phyloP scores from a whole-genome alignment of 2,329 filamentous ascomycete species.

The Diaporthe sp. region DNA sequence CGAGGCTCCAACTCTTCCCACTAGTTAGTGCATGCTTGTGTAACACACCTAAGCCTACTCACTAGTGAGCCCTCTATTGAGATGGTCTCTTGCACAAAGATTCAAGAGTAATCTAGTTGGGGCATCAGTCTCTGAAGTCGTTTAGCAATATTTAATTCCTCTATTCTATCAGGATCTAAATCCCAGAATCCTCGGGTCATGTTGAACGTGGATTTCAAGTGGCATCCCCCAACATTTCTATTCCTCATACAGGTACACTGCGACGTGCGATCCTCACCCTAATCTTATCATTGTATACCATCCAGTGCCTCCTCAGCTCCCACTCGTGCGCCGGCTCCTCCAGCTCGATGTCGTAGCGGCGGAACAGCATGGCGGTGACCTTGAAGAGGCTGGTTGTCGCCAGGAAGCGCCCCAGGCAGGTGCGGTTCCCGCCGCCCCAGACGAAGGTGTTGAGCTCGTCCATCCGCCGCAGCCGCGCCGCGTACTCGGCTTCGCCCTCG shows the following conservation, averaged over 20 bases:
- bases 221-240: neutral
- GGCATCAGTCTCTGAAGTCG: neutral
- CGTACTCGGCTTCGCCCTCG: neutral
- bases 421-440: constrained; percentile 19
- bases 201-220: neutral
- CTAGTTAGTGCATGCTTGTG: no score
- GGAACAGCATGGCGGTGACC: neutral
- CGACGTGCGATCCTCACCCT: neutral
- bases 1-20: neutral
- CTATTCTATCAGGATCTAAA: neutral
- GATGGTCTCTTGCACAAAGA: neutral
- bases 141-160: neutral
- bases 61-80: neutral
- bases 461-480: neutral
- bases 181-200: neutral
- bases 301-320: neutral
- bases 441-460: constrained; percentile 20
- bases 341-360: neutral
- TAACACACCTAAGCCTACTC: neutral
- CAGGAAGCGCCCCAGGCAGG: constrained; percentile 29
- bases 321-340: neutral
- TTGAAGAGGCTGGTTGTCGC: constrained; percentile 5
- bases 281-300: neutral
- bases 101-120: neutral
- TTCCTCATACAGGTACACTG: neutral